Evolutionary conservation across 1,284 basidiomycete genomes (phyloP), one percentile per base, ranked within the genome.

Genomic region (Ustilago nuda): DNA sequence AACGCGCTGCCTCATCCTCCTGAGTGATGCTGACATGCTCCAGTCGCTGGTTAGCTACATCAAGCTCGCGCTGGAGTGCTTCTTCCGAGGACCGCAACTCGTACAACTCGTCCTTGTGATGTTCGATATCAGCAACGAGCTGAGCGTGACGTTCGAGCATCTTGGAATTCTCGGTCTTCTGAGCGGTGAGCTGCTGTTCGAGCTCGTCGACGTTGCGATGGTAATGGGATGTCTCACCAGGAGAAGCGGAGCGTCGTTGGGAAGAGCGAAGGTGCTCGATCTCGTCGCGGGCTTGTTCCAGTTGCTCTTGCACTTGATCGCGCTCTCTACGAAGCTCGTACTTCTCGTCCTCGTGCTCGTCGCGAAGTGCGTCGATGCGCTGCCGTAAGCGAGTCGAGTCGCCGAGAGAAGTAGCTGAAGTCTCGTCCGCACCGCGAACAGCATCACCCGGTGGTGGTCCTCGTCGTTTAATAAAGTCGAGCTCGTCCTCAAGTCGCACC

Each of bases 311-410:
- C 41, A 75, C 56, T 37, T 70, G 66, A 39, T 78, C 80, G 13
- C 68, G 72, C 51, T 80, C 80, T 33, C 64, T 53, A 51, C 73
- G 65, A 27, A 80, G 61, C 56, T 76, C 69, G 62, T 79, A 80
- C 56, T 79, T 66, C 51, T 77, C 80, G 53, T 78, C 76, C 37
- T 72, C 70, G 60, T 81, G 80, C 48, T 81, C 75, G 30, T 76
- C 75, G 51, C 72, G 66, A 23, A 77, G 56, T 12, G 73, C 70
- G 37, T 81, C 77, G 50, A 81, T 69, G 23, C 72, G 70, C 41
- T 75, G 61, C 48, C 72, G 71, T 51, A 81, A 60, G 37, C 71
- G 71, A 7, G 68, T 71, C 36, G 64, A 65, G 61, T 76, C 68
- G 57, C 68, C 65, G 4, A 67, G 63, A 9, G 67, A 70, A 2